phyloP scores from a whole-genome alignment of 73 alveolate genomes.

The Stentor coeruleus region DNA sequence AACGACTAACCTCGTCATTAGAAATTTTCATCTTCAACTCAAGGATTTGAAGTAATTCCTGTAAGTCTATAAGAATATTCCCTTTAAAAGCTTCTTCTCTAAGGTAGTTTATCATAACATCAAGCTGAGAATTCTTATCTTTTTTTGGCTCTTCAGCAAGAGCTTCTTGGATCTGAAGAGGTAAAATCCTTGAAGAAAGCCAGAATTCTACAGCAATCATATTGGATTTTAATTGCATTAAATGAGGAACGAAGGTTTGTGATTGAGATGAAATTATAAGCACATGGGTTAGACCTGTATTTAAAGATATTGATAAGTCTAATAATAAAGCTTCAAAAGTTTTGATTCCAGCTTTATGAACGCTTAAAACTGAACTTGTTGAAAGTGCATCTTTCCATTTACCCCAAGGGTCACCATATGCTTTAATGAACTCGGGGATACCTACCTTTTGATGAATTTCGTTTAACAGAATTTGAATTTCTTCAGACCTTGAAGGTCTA shows the following conservation, averaged over 20 bases:
- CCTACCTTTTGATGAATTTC: neutral
- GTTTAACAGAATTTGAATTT: neutral
- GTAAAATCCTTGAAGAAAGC: neutral
- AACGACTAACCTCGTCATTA: neutral
- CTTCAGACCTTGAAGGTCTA: neutral
- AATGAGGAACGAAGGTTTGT: neutral
- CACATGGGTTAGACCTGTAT: neutral
- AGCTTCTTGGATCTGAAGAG: no score
- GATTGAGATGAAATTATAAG: neutral
- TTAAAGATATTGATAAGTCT: neutral
- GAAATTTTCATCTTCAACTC: neutral
- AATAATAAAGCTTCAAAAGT: neutral
- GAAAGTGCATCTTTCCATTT: neutral
- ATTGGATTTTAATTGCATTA: neutral
- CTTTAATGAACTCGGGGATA: constrained; percentile 6
- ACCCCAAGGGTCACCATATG: constrained; percentile 8
- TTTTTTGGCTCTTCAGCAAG: no score
- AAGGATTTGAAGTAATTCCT: neutral
- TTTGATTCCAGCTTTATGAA: neutral
- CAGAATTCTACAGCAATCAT: neutral
- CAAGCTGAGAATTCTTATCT: no score
- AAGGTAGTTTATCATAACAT: no score
- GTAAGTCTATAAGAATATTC: neutral
- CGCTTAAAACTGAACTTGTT: neutral
- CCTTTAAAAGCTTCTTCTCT: constrained; percentile 3